These are phyloP conservation scores for Spergularia marina DNA, from an alignment of 148 eudicot species.

Conservation along the genomic window DNA sequence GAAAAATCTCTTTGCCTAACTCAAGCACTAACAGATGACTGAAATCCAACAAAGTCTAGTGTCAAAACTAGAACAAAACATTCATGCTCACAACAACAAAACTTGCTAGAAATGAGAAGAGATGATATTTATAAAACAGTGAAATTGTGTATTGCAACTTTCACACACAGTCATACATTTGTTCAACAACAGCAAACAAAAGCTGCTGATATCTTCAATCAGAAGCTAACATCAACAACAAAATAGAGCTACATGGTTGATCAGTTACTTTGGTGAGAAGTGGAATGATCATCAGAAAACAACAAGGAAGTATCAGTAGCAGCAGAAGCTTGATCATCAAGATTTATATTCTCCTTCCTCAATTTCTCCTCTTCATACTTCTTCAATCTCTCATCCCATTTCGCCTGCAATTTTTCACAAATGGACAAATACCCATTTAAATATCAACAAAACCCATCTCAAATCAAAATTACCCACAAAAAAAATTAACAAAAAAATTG, in stretches of 20 bases:
- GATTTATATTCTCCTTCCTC: conserved; percentile 23
- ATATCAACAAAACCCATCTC: neutral
- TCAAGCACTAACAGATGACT: too few species aligned
- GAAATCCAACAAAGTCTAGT: too few species aligned
- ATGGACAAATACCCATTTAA: neutral
- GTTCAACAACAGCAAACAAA: neutral
- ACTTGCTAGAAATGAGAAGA: too few species aligned
- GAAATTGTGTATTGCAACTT: neutral
- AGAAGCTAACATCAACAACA: conserved; percentile 1
- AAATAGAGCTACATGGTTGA: neutral
- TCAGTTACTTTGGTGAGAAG: conserved; percentile 15
- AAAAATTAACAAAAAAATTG: neutral
- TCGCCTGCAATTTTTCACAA: conserved; percentile 32
- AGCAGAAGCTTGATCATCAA: conserved; percentile 16
- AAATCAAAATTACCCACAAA: neutral
- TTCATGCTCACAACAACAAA: too few species aligned
- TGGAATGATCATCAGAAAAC: conserved; percentile 17
- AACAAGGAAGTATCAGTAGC: conserved; percentile 13
- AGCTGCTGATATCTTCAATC: neutral
- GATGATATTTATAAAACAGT: neutral
- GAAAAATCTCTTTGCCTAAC: neutral
- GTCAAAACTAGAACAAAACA: too few species aligned
- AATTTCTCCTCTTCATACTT: conserved; percentile 43
- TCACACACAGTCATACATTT: neutral
- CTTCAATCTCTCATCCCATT: conserved; percentile 52